Evolutionary conservation across 257 asterid genomes (phyloP), one percentile per base, ranked within the genome.

Genomic region (Lavandula angustifolia): DNA sequence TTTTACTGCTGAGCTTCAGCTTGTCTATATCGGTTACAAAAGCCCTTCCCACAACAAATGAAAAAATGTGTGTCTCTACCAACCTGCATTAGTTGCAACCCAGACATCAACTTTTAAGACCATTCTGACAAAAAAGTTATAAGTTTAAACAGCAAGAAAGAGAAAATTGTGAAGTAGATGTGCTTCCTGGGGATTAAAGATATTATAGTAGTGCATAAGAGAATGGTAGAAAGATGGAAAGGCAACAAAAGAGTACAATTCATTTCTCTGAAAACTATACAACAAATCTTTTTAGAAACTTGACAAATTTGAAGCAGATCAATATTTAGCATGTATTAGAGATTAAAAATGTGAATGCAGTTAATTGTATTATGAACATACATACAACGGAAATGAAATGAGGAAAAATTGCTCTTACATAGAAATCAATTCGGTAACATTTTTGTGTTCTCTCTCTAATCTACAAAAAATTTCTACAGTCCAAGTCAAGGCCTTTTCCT

Each of bases 41-140:
- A 66, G 98, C 97, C 86, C 99, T 87, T 64, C 98, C 99, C 75
- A 90, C 91, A 75, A 90, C 98, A 80, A 94, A 94, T 62, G 95
- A 91, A 81, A 90, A 94, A 77, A 87, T 86, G 81, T 94, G 99
- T 9, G 94, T 90, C 87, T 94, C 99, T 47, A 94, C 95, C 80
- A 94, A 90, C 88, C 99, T 94, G 95, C 78, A 73, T 81, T 52
- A 63, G 51, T 69, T 62, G 81, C 54, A 67, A 54, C 51, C 37
- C 44, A 68, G 74, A 17, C n/a, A 62, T 73, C 66, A 70, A 43
- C 16, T 51, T n/a, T 54, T 22, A 22, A 69, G 37, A 74, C 48
- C 62, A 52, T 65, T 70, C 62, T 61, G 40, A 62, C 57, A 46
- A 58, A 67, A 74, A 72, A 57, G 16, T 64, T 49, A 41, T 50